Base-by-base conservation (phyloP, 345 rosid genomes). In the Eucalyptus tenuipes region DNA sequence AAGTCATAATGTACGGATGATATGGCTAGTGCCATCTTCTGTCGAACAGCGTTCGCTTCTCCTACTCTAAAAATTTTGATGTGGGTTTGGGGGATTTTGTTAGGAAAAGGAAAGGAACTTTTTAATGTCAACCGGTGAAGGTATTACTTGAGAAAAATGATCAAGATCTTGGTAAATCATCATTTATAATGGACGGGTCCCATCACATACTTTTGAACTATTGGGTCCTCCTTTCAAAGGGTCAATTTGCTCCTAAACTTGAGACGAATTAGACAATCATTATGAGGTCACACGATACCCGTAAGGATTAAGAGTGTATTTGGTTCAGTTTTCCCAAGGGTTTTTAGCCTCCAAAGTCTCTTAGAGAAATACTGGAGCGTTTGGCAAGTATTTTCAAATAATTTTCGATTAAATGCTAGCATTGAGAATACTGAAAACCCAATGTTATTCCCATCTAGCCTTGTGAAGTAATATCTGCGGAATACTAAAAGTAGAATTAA, bases 241-340 rank as follows among this genome's bases (percentile, higher is more conserved):
- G 14, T 71, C 25, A 37, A 37, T 37, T 33, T 71, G 25, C 47
- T 37, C 4, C 8, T 10, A 18, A 40, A 37, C 27, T 71, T 10
- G 45, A 33, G 8, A 75, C 7, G 8, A 33, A 75, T 37, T 75
- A 37, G 27, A 20, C 27, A 37, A 37, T 24, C 47, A 18, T 20
- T 40, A 52, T 52, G 57, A 5, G 57, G 57, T 52, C 25, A 52
- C 0, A 0, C 57, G 8, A 18, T 52, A 52, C 8, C 57, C 10
- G 0, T 52, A 52, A 52, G 2, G 7, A 52, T 2, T 52, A 52
- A 52, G 1, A 2, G 5, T 52, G 9, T 2, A 4, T 20, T 52
- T 52, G 24, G 24, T 52, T 20, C 1, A 1, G 2, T 8, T 4
- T 52, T 52, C 5, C 10, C 10, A 52, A 20, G 10, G 20, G 10